Conservation (phyloP, 2,329 filamentous ascomycete species). For the Hypoxylon sp. region DNA sequence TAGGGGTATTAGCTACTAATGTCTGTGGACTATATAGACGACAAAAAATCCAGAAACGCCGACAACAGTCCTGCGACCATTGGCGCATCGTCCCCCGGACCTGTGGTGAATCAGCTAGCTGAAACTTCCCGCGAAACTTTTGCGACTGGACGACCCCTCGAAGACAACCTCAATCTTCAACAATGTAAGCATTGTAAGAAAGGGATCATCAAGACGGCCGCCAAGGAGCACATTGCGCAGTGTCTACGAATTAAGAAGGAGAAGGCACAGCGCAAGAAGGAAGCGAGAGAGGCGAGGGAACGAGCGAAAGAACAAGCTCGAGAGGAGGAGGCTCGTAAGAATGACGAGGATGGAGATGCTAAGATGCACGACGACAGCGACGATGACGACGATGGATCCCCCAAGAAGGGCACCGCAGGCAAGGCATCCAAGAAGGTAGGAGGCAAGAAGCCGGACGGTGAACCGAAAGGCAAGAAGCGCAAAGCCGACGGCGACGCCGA, state of each 20-base stretch:
- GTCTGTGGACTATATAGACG: slow-evolving; percentile 55
- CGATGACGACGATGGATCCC: slow-evolving; percentile 63
- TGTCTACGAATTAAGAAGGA: slow-evolving; percentile 89
- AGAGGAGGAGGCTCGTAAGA: slow-evolving; percentile 67
- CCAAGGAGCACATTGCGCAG: slow-evolving; percentile 83
- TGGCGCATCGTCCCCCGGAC: slow-evolving; percentile 62
- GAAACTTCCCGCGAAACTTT: slow-evolving; percentile 83
- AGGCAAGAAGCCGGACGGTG: slow-evolving; percentile 73
- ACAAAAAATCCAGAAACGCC: slow-evolving; percentile 66
- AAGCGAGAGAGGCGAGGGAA: slow-evolving; percentile 77
- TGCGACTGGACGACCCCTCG: slow-evolving; percentile 82
- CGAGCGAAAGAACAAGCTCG: slow-evolving; percentile 72
- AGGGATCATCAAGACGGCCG: slow-evolving; percentile 80
- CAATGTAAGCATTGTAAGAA: slow-evolving; percentile 97
- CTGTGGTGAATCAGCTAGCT: slow-evolving; percentile 77
- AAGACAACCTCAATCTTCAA: slow-evolving; percentile 82
- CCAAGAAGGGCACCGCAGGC: slow-evolving; percentile 54
- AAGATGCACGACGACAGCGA: slow-evolving; percentile 61
- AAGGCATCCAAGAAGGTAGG: slow-evolving; percentile 72
- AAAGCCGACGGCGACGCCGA: slow-evolving; percentile 82
- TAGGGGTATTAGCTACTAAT: slow-evolving; percentile 4
- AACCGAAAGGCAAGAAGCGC: slow-evolving; percentile 80
- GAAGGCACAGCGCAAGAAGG: slow-evolving; percentile 82
- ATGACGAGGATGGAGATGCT: slow-evolving; percentile 59
- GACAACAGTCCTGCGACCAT: slow-evolving; percentile 57